Evolutionary conservation across 1,284 basidiomycete species (phyloP).

Genomic region (Boletus sp.): DNA sequence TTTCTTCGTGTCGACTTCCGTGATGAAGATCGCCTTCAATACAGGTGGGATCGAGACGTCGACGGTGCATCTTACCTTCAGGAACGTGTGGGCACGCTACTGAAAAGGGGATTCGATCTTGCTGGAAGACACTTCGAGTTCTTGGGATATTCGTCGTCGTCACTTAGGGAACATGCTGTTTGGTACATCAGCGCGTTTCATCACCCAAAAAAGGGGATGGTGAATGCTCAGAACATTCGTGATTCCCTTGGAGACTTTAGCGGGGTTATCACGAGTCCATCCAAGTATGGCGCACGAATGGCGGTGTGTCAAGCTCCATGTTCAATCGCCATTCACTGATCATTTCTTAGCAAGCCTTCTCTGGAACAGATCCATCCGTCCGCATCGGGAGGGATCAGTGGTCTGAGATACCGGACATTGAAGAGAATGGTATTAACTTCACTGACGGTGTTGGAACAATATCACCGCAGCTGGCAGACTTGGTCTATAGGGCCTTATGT

Average conservation of each 20-base stretch:
- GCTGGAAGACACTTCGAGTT: constrained; percentile 70
- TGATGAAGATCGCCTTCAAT: constrained; percentile 71
- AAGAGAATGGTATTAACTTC: constrained; percentile 46
- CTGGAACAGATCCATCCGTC: constrained; percentile 72
- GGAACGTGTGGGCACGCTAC: constrained; percentile 59
- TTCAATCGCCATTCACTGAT: constrained; percentile 6
- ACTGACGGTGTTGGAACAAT: constrained; percentile 81
- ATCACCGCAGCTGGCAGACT: constrained; percentile 53
- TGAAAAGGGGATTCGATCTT: constrained; percentile 66
- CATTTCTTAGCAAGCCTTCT: constrained; percentile 63
- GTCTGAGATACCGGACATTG: constrained; percentile 58
- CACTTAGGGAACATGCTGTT: constrained; percentile 69
- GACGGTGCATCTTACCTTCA: constrained; percentile 57
- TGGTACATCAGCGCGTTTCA: constrained; percentile 71
- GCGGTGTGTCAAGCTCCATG: constrained; percentile 37
- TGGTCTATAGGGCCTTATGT: constrained; percentile 58
- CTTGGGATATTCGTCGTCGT: constrained; percentile 71
- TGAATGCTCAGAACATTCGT: constrained; percentile 60
- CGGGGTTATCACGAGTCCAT: constrained; percentile 56
- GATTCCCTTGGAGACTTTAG: constrained; percentile 63
- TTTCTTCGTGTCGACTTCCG: constrained; percentile 78
- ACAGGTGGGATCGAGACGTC: constrained; percentile 64
- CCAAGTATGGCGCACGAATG: constrained; percentile 77
- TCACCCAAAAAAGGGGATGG: constrained; percentile 40
- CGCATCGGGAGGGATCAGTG: constrained; percentile 54